phyloP scores from a whole-genome alignment of 305 asterid species.

The Fraxinus sp. region DNA sequence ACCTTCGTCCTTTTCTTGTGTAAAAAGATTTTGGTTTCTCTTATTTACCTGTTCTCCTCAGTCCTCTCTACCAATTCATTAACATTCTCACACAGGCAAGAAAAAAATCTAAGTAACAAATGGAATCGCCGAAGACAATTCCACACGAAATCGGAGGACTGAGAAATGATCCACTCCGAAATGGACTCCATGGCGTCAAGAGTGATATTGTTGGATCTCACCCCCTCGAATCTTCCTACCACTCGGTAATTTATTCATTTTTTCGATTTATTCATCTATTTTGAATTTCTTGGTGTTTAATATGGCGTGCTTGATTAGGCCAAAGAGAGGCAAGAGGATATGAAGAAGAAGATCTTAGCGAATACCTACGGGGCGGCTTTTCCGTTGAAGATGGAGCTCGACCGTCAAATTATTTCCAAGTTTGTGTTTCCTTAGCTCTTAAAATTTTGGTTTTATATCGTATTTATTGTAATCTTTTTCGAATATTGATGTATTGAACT shows the following conservation, averaged over 20 bases:
- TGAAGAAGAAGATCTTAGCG: slow-evolving; percentile 15
- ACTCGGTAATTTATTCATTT: slow-evolving; percentile 38
- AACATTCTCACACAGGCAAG: neutral
- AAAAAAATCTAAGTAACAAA: slow-evolving; percentile 6
- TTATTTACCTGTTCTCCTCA: neutral
- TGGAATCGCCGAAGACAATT: slow-evolving; percentile 72
- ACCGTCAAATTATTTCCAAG: slow-evolving; percentile 83
- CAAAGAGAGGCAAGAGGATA: neutral
- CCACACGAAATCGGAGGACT: slow-evolving; percentile 51
- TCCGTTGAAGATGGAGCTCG: slow-evolving; percentile 85
- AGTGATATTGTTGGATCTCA: slow-evolving; percentile 83
- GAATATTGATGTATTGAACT: neutral
- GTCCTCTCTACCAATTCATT: neutral
- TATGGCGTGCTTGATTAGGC: neutral
- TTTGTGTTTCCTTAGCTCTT: slow-evolving; percentile 28
- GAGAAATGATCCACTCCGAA: slow-evolving; percentile 66
- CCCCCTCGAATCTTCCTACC: slow-evolving; percentile 72
- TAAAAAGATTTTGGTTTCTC: neutral
- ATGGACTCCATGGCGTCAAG: slow-evolving; percentile 87
- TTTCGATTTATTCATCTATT: neutral
- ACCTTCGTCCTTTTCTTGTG: neutral
- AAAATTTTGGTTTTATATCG: neutral
- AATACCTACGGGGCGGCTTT: slow-evolving; percentile 79
- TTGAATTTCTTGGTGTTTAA: neutral
- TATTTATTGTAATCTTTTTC: neutral